Conservation (phyloP, 139 green algal species). For the Nannochloris sp. region DNA sequence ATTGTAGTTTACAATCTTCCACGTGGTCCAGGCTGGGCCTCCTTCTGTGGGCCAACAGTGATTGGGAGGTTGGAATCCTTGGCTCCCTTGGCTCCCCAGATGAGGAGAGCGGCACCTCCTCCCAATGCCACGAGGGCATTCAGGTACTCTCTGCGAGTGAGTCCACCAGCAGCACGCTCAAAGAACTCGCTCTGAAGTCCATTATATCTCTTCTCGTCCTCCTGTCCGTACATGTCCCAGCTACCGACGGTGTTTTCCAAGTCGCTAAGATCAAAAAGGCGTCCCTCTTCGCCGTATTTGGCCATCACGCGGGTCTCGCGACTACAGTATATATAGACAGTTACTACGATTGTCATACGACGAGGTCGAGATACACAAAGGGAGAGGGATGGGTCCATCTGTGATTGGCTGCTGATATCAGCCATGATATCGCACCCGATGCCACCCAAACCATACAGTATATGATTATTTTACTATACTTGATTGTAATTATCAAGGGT, state of each 20-base stretch:
- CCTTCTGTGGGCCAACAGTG: slow-evolving; percentile 68
- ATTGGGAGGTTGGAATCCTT: slow-evolving; percentile 84
- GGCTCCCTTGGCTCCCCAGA: slow-evolving; percentile 62
- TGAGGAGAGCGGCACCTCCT: slow-evolving; percentile 39
- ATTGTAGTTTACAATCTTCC: slow-evolving; percentile 17
- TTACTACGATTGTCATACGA: neutral
- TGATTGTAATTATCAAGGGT: neutral
- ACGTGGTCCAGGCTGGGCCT: slow-evolving; percentile 14
- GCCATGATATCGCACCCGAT: too few relatives aligned
- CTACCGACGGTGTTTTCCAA: slow-evolving; percentile 85
- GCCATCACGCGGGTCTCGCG: slow-evolving; percentile 38
- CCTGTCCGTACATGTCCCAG: slow-evolving; percentile 89
- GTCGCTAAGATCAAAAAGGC: slow-evolving; percentile 81
- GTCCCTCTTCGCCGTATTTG: slow-evolving; percentile 77
- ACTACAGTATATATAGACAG: slow-evolving; percentile 28
- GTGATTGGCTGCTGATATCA: too few relatives aligned
- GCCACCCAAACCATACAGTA: too few relatives aligned
- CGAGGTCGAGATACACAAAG: too few relatives aligned
- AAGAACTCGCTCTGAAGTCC: slow-evolving; percentile 85
- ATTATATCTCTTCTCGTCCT: slow-evolving; percentile 79
- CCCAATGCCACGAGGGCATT: slow-evolving; percentile 67
- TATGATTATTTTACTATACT: too few relatives aligned
- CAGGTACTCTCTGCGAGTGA: slow-evolving; percentile 79
- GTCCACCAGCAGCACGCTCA: slow-evolving; percentile 61
- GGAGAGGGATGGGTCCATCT: too few relatives aligned